Percentiles rank a stretch among this genome's conserved stretches.
phyloP scores from a whole-genome alignment of 1,139 yeast genomes.

The Diutina mesorugosa region DNA sequence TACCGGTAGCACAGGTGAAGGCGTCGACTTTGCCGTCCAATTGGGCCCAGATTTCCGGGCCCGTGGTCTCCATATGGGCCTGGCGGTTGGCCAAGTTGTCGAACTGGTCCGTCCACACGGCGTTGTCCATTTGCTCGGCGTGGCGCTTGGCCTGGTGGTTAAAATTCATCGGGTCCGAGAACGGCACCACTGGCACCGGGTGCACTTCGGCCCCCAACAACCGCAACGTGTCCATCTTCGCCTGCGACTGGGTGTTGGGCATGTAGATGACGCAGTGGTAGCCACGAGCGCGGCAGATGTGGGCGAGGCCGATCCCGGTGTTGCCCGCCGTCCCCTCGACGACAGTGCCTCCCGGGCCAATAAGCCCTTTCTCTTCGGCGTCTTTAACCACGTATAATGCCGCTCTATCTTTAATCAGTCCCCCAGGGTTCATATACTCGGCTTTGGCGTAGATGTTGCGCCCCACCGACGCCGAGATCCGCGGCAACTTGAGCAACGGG shows the following conservation, averaged over 20 bases:
- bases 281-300: conserved; percentile 73
- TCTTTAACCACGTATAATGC: conserved; percentile 67
- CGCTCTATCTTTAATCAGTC: conserved; percentile 86
- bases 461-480: conserved; percentile 47
- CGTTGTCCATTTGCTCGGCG: conserved; percentile 61
- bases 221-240: conserved; percentile 60
- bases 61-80: conserved; percentile 9
- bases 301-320: conserved; percentile 87
- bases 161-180: conserved; percentile 67
- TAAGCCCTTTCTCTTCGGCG: conserved; percentile 61
- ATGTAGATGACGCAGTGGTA: conserved; percentile 77
- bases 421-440: conserved; percentile 91
- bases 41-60: conserved; percentile 75
- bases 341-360: conserved; percentile 52
- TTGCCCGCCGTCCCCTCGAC: conserved; percentile 47
- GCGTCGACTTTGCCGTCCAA: conserved; percentile 70
- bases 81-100: conserved; percentile 8
- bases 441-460: conserved; percentile 81
- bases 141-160: conserved; percentile 79
- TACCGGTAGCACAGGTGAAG: conserved; percentile 82
- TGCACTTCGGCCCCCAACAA: conserved; percentile 74
- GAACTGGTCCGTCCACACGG: conserved; percentile 88
- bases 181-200: conserved; percentile 87
- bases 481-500: conserved; percentile 58
- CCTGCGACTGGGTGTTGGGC: conserved; percentile 80